Conservation (phyloP, 257 asterid genomes). For the Capsicum rhomboideum region DNA sequence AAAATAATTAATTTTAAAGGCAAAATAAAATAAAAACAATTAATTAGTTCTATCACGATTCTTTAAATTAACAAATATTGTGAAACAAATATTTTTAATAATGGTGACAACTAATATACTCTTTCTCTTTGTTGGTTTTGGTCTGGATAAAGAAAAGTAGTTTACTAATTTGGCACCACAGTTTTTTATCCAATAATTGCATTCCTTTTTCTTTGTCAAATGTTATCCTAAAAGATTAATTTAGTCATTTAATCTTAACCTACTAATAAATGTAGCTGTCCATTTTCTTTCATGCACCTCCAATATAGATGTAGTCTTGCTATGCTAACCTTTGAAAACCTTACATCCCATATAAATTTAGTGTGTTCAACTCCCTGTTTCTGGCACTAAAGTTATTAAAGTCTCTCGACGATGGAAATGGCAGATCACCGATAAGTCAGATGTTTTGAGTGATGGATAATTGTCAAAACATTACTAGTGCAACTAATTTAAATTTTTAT, state of each 20-base stretch:
- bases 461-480: no score
- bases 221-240: neutral
- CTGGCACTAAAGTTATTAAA: no score
- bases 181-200: neutral
- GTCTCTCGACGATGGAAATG: no score
- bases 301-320: no score
- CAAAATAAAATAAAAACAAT: neutral
- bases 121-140: neutral
- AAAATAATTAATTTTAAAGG: neutral
- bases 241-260: neutral
- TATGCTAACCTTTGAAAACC: no score
- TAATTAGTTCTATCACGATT: neutral
- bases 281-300: neutral
- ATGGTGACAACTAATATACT: neutral
- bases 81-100: neutral
- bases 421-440: no score
- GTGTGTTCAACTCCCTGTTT: no score
- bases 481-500: no score
- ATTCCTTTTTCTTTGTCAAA: neutral
- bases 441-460: no score
- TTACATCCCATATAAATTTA: no score
- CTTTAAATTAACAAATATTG: neutral
- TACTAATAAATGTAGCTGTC: neutral
- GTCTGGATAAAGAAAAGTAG: neutral
- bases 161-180: neutral